These are phyloP conservation scores for Pisolithus marmoratus DNA, from an alignment of 768 basidiomycete species.

Conservation along the genomic window DNA sequence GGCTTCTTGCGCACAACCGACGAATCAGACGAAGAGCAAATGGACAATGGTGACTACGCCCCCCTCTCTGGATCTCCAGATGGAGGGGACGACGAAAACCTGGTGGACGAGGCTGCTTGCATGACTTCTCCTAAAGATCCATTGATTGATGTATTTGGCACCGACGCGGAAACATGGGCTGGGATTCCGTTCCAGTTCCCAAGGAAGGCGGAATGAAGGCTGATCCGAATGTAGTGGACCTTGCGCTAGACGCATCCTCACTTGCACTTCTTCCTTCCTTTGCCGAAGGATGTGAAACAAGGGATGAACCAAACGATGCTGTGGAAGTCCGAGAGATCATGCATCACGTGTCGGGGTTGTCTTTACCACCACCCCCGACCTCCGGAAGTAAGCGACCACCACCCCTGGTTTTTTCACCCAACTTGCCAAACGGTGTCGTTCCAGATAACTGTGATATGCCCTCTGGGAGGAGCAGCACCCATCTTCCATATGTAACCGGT, in stretches of 20 bases:
- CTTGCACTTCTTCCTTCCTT: conserved; percentile 20
- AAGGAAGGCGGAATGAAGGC: conserved; percentile 19
- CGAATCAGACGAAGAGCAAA: conserved; percentile 26
- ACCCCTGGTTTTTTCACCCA: conserved; percentile 47
- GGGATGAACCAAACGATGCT: conserved; percentile 28
- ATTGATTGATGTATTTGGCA: conserved; percentile 57
- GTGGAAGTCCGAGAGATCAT: conserved; percentile 32
- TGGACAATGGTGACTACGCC: conserved; percentile 18
- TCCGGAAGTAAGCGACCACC: conserved; percentile 40
- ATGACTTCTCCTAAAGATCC: conserved; percentile 43
- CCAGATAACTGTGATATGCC: conserved; percentile 31
- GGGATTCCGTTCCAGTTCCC: conserved; percentile 41
- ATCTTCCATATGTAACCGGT: conserved; percentile 44
- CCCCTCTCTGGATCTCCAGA: conserved; percentile 25
- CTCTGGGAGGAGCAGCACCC: conserved; percentile 27
- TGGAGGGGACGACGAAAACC: conserved; percentile 27
- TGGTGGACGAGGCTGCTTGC: conserved; percentile 32
- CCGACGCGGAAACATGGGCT: conserved; percentile 60
- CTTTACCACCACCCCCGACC: conserved; percentile 29
- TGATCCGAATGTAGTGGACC: conserved; percentile 43
- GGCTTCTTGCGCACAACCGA: conserved; percentile 24
- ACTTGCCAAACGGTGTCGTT: conserved; percentile 25
- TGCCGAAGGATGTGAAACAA: conserved; percentile 16
- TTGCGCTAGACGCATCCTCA: conserved; percentile 44
- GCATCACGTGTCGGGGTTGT: conserved; percentile 35